Evolutionary conservation across 768 basidiomycete genomes (phyloP), one percentile per base, ranked within the genome.

Genomic region (Psilocybe subaeruginosa): DNA sequence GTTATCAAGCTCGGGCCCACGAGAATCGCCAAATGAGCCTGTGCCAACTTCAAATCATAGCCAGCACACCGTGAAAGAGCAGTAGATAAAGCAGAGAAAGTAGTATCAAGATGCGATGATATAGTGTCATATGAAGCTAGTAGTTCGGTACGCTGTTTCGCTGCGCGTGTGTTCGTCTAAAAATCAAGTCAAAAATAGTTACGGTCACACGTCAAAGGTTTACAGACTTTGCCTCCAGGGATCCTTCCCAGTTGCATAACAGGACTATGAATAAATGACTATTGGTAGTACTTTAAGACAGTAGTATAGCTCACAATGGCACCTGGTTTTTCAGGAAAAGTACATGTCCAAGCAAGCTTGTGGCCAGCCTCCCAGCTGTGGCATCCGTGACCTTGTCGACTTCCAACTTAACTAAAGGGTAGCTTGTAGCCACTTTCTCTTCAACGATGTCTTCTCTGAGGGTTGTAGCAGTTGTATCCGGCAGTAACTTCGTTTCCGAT

Each of bases 261-360:
- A 4, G 91, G 91, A 48, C 91, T 91, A 41, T n/a, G 47, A 3
- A 41, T n/a, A 23, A 31, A 49, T 30, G 46, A 59, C 27, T 45
- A 29, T 14, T 16, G 29, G 9, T 5, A 17, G 43, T 31, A 30
- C 29, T 8, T 30, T 12, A 31, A 37, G 19, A 31, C 19, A 51
- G n/a, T 41, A 3, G 1, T 47, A 19, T 14, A 35, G 82, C 90
- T 74, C 67, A 92, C 91, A 92, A 86, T 1, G 91, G 91, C 0
- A 92, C 78, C 66, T 93, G 91, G 63, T 83, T 88, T 70, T 93
- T 93, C 58, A 93, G 75, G 68, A 90, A 93, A 16, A 93, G 71
- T 2, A 92, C 80, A 68, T 92, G 90, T 0, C 85, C 85, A 0
- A 93, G 74, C 29, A 92, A 72, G 60, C 82, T 84, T 11, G 80